phyloP scores from a whole-genome alignment of 176 grass and related monocot species.

The Oryza coarctata region DNA sequence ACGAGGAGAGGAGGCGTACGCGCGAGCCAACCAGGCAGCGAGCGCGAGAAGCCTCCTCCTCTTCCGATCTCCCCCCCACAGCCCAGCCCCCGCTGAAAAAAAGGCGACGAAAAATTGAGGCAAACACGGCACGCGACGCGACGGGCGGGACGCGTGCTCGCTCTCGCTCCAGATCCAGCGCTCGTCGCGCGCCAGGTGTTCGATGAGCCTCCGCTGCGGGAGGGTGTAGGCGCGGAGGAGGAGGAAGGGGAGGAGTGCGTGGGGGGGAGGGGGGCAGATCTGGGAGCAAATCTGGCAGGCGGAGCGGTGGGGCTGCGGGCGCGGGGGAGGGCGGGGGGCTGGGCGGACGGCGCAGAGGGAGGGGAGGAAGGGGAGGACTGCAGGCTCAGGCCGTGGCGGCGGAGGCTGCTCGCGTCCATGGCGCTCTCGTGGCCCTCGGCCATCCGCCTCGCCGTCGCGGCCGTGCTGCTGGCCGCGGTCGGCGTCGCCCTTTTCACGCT shows the following conservation, averaged over 20 bases:
- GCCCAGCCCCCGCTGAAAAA: no score
- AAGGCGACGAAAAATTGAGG: no score
- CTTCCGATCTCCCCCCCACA: neutral
- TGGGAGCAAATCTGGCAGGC: constrained; percentile 66
- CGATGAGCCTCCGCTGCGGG: constrained; percentile 16
- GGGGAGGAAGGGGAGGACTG: constrained; percentile 58
- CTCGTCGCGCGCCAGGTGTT: neutral
- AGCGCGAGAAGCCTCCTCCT: neutral
- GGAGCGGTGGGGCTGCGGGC: constrained; percentile 68
- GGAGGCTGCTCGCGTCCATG: constrained; percentile 65
- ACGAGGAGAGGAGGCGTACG: neutral
- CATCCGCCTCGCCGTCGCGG: constrained; percentile 60
- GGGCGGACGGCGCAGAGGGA: constrained; percentile 53
- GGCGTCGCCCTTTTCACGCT: constrained; percentile 74
- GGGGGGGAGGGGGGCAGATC: constrained; percentile 11
- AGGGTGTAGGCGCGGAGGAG: neutral
- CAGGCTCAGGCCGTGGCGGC: constrained; percentile 64
- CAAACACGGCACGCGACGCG: neutral
- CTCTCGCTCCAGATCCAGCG: constrained; percentile 41
- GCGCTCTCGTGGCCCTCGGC: constrained; percentile 72
- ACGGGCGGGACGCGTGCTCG: neutral
- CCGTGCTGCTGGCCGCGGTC: constrained; percentile 58
- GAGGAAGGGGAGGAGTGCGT: neutral
- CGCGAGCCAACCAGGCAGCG: neutral
- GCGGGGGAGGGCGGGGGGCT: constrained; percentile 57